These are phyloP conservation scores for Cytospora schulzeri DNA, from an alignment of 2,329 filamentous ascomycete species.

Conservation along the genomic window DNA sequence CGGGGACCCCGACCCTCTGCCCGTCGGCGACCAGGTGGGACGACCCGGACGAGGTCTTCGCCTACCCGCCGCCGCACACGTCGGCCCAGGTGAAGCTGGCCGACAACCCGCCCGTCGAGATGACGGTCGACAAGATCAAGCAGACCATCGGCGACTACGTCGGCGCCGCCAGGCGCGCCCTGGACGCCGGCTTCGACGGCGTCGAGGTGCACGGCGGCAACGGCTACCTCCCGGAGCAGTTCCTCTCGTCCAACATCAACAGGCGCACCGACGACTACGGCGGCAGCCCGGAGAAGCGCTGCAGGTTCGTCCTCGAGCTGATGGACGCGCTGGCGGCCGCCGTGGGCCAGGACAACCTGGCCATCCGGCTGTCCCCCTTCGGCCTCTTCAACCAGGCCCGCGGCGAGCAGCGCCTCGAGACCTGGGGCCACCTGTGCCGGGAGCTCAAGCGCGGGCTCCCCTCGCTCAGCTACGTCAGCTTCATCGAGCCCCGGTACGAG, in stretches of 20 bases:
- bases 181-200: slow-evolving; percentile 55
- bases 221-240: slow-evolving; percentile 53
- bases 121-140: slow-evolving; percentile 46
- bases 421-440: slow-evolving; percentile 54
- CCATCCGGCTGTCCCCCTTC: slow-evolving; percentile 58
- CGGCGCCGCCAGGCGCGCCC: slow-evolving; percentile 43
- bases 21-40: slow-evolving; percentile 22
- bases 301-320: slow-evolving; percentile 54
- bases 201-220: slow-evolving; percentile 45
- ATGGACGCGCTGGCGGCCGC: slow-evolving; percentile 52
- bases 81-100: slow-evolving; percentile 13
- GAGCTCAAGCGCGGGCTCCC: slow-evolving; percentile 48
- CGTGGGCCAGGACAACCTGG: slow-evolving; percentile 51
- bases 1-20: slow-evolving; percentile 15
- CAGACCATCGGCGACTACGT: slow-evolving; percentile 37
- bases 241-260: slow-evolving; percentile 57
- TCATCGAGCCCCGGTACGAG: slow-evolving; percentile 54
- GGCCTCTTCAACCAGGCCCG: slow-evolving; percentile 50
- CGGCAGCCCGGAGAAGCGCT: slow-evolving; percentile 56
- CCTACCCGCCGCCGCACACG: slow-evolving; percentile 19
- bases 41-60: slow-evolving; percentile 15
- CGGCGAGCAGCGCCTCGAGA: slow-evolving; percentile 59
- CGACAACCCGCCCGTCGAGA: slow-evolving; percentile 21
- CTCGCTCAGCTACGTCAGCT: slow-evolving; percentile 59
- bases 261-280: slow-evolving; percentile 56